Percentiles rank a stretch among this genome's conserved stretches.
These are phyloP conservation scores for Epithele typhae DNA, from an alignment of 768 basidiomycete genomes.

Conservation along the genomic window DNA sequence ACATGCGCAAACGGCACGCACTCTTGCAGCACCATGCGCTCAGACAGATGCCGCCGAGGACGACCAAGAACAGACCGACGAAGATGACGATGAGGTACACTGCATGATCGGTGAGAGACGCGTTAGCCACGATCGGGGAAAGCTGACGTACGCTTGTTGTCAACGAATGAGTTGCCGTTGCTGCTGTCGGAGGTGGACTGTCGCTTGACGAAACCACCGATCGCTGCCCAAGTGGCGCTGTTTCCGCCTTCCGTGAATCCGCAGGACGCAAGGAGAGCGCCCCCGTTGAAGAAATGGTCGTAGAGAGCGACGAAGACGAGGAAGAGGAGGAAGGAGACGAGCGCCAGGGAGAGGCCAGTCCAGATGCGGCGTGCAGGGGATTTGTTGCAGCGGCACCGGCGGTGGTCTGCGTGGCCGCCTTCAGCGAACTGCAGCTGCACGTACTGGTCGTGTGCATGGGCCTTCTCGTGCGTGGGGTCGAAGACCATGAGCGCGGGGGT, in stretches of 20 bases:
- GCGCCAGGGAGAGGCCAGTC: not conserved
- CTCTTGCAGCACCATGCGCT: slow-evolving; percentile 66
- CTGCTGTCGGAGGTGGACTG: slow-evolving; percentile 1
- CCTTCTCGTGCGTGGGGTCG: slow-evolving; percentile 7
- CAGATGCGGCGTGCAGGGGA: slow-evolving; percentile 5
- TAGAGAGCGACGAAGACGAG: slow-evolving; percentile 3
- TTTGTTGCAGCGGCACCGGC: slow-evolving; percentile 4
- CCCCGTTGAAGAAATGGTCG: slow-evolving; percentile 8
- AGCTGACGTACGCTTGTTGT: slow-evolving; percentile 6
- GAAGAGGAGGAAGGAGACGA: slow-evolving; percentile 1
- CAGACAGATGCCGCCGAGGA: slow-evolving; percentile 52
- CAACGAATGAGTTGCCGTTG: slow-evolving; percentile 4
- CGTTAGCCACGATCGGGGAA: not conserved
- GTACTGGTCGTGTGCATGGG: not conserved
- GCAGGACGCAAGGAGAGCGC: slow-evolving; percentile 6
- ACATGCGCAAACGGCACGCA: too few species aligned
- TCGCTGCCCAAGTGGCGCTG: slow-evolving; percentile 7
- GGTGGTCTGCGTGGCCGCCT: not conserved
- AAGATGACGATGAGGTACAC: slow-evolving; percentile 65
- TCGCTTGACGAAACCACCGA: slow-evolving; percentile 12
- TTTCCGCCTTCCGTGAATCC: slow-evolving; percentile 7
- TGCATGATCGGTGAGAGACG: slow-evolving; percentile 15
- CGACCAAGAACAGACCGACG: slow-evolving; percentile 53
- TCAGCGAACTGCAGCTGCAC: not conserved
- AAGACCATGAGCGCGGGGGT: not conserved